Evolutionary conservation across 805 yeast species (phyloP).

Genomic region (Saccharomyces eubayanus): DNA sequence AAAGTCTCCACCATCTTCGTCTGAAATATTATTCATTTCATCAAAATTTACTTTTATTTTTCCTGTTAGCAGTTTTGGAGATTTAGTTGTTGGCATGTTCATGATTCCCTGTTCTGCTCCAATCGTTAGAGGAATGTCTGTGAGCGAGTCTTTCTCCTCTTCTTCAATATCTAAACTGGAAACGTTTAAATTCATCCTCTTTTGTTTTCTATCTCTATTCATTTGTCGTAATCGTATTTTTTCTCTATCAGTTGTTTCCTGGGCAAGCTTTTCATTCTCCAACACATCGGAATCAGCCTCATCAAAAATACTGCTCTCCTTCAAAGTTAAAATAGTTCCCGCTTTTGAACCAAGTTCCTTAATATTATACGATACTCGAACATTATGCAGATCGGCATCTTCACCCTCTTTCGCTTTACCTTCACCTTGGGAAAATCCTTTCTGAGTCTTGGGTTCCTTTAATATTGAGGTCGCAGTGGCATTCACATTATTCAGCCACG

Average conservation of each 20-base stretch:
- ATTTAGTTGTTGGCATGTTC: slow-evolving; percentile 1
- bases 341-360: slow-evolving; percentile 32
- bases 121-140: slow-evolving; percentile 12
- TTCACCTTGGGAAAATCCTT: not conserved
- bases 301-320: slow-evolving; percentile 32
- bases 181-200: slow-evolving; percentile 11
- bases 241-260: slow-evolving; percentile 25
- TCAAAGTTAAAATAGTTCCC: slow-evolving; percentile 47
- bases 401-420: slow-evolving; percentile 22
- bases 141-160: slow-evolving; percentile 10
- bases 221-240: slow-evolving; percentile 26
- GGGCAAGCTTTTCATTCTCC: slow-evolving; percentile 21
- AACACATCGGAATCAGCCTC: slow-evolving; percentile 21
- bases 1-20: slow-evolving; percentile 29
- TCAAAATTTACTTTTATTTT: slow-evolving; percentile 20
- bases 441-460: slow-evolving; percentile 4
- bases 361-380: slow-evolving; percentile 46
- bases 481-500: slow-evolving; percentile 18
- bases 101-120: slow-evolving; percentile 17
- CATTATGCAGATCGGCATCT: slow-evolving; percentile 24
- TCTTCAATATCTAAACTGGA: slow-evolving; percentile 19
- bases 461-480: not conserved
- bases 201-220: slow-evolving; percentile 31
- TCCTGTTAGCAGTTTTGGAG: slow-evolving; percentile 6
- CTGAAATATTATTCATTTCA: slow-evolving; percentile 9